Conservation (phyloP, 441 rosid species). For the Adansonia madagascariensis region DNA sequence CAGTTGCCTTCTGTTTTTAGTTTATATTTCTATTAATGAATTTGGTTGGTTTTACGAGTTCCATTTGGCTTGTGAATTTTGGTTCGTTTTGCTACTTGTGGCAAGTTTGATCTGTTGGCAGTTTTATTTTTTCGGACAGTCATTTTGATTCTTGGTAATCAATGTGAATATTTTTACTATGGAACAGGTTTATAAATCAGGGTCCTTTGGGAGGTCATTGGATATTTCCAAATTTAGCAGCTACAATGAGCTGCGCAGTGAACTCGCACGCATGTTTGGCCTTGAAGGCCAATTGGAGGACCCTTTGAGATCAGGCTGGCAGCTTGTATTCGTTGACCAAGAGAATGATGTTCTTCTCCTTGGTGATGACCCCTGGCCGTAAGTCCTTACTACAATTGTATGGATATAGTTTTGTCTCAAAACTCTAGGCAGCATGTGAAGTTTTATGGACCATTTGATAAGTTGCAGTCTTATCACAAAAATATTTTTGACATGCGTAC, state of each 20-base stretch:
- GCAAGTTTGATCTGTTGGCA: too few species aligned
- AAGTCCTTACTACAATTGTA: conserved; percentile 37
- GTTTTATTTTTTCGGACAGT: too few species aligned
- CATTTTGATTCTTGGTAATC: too few species aligned
- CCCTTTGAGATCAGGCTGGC: conserved; percentile 99
- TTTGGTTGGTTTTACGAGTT: not conserved
- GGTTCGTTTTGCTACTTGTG: too few species aligned
- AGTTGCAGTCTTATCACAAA: not conserved
- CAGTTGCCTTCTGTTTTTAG: not conserved
- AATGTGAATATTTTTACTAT: conserved; percentile 8
- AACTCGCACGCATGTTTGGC: conserved; percentile 93
- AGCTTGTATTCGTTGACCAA: conserved; percentile 99
- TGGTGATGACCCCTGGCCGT: conserved; percentile 99
- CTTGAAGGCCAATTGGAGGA: conserved; percentile 94
- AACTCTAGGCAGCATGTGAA: not conserved
- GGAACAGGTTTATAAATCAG: conserved; percentile 81
- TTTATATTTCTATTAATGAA: conserved; percentile 8
- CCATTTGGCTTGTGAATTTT: too few species aligned
- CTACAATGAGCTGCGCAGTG: conserved; percentile 89
- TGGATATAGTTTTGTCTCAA: conserved; percentile 8
- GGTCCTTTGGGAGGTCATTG: conserved; percentile 87
- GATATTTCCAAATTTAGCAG: conserved; percentile 92
- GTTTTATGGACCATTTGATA: not conserved
- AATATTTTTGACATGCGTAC: not conserved
- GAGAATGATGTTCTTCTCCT: conserved; percentile 99